Evolutionary conservation across 1,284 basidiomycete genomes (phyloP).

Genomic region (Fomitopsis betulina): DNA sequence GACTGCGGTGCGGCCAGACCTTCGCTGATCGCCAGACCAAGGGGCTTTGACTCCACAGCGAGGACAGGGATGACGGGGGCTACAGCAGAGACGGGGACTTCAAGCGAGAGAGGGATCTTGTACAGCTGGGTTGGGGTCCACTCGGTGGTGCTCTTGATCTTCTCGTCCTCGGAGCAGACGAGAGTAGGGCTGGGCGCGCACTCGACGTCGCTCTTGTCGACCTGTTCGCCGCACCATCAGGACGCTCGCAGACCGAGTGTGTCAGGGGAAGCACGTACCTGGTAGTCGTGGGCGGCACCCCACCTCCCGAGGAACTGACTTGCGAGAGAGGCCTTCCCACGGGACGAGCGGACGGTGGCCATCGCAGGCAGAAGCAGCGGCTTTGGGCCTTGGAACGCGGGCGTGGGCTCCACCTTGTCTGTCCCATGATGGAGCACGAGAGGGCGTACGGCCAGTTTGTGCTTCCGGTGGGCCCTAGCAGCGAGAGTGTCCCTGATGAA

Average conservation of each 20-base stretch:
- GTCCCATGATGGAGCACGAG: not conserved
- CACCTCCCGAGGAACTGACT: not conserved
- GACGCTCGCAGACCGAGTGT: not conserved
- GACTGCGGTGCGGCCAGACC: not conserved
- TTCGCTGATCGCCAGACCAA: not conserved
- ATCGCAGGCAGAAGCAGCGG: not conserved
- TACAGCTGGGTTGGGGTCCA: not conserved
- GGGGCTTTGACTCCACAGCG: not conserved
- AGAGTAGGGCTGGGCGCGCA: not conserved
- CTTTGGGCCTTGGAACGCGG: not conserved
- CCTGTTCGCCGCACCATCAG: not conserved
- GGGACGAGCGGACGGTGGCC: slow-evolving; percentile 3
- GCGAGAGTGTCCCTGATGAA: not conserved
- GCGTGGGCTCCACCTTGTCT: not conserved
- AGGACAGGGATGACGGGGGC: not conserved
- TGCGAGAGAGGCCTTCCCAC: not conserved
- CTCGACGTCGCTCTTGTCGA: not conserved
- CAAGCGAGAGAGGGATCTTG: not conserved
- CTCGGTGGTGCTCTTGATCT: not conserved
- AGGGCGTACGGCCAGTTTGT: not conserved
- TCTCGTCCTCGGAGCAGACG: not conserved
- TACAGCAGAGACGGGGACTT: not conserved
- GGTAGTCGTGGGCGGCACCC: not conserved
- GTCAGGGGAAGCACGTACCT: not conserved
- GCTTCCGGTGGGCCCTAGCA: not conserved